Evolutionary conservation across 1,139 yeast species (phyloP).

Genomic region (Schwanniomyces etchellsii): DNA sequence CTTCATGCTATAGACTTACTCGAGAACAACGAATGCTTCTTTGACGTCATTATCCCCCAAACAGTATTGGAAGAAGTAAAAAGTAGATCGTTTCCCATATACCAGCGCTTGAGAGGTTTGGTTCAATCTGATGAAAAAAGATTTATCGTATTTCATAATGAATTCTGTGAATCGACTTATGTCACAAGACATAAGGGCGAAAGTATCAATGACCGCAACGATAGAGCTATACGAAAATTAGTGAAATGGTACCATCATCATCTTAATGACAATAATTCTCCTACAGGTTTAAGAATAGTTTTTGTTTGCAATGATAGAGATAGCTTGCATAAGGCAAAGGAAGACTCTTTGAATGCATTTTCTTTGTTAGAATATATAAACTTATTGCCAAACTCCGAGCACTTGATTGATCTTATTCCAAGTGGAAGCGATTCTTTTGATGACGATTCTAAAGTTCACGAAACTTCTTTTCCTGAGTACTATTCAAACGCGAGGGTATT

Average conservation of each 20-base stretch:
- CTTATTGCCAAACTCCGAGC: constrained; percentile 68
- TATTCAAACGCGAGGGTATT: constrained; percentile 75
- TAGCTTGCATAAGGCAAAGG: constrained; percentile 54
- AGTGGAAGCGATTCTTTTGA: constrained; percentile 12
- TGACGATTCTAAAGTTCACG: constrained; percentile 18
- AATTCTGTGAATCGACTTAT: constrained; percentile 71
- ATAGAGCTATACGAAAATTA: constrained; percentile 78
- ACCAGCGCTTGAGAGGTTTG: constrained; percentile 73
- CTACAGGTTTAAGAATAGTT: constrained; percentile 44
- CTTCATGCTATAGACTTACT: constrained; percentile 85
- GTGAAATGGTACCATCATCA: constrained; percentile 71
- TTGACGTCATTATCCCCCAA: constrained; percentile 89
- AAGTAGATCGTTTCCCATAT: constrained; percentile 82
- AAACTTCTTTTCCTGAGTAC: constrained; percentile 68
- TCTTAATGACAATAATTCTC: constrained; percentile 32
- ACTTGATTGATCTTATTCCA: constrained; percentile 78
- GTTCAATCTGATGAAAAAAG: constrained; percentile 78
- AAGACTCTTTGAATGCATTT: constrained; percentile 49
- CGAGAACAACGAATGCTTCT: constrained; percentile 72
- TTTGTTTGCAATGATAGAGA: constrained; percentile 75
- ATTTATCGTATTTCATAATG: constrained; percentile 90
- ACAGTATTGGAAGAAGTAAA: constrained; percentile 91
- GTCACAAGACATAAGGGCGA: constrained; percentile 61
- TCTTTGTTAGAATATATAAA: constrained; percentile 64
- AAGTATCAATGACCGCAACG: constrained; percentile 84